Conservation (phyloP, 1,284 basidiomycete genomes). For the Ceratobasidium sp. region DNA sequence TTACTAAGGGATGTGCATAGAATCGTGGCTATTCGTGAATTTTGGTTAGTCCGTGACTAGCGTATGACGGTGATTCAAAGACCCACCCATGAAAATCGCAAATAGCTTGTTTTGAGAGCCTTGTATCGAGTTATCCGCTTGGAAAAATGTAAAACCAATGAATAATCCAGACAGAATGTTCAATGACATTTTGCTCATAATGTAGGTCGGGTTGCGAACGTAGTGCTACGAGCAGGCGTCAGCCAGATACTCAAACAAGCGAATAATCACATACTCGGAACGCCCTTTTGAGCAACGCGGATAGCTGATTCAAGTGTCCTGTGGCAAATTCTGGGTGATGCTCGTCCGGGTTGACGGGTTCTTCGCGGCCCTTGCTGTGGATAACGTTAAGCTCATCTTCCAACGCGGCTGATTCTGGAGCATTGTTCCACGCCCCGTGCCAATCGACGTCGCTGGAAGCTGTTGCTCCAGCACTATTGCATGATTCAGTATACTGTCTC, state of each 20-base stretch:
- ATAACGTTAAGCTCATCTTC: conserved; percentile 38
- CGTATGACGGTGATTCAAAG: background rate
- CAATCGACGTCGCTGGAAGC: conserved; percentile 40
- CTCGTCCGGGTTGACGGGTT: conserved; percentile 43
- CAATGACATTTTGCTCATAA: conserved; percentile 73
- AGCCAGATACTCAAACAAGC: background rate
- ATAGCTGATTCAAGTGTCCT: conserved; percentile 63
- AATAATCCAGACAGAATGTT: conserved; percentile 62
- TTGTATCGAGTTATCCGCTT: conserved; percentile 69
- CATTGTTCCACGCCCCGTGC: conserved; percentile 31
- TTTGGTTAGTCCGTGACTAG: too few relatives aligned
- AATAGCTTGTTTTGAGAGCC: conserved; percentile 89
- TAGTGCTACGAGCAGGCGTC: conserved; percentile 53
- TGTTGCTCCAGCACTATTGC: conserved; percentile 27
- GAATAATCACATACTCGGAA: conserved; percentile 52
- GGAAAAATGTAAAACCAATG: conserved; percentile 77
- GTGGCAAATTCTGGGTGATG: conserved; percentile 64
- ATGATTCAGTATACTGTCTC: conserved; percentile 54
- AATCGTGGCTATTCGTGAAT: conserved; percentile 64
- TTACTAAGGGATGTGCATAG: conserved; percentile 61
- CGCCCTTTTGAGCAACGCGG: conserved; percentile 63
- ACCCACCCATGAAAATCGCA: conserved; percentile 58
- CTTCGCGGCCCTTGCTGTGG: conserved; percentile 8
- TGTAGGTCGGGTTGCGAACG: conserved; percentile 76
- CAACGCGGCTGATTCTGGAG: conserved; percentile 28